A percentile compares a stretch with the other conserved stretches of the same genome.
Conservation (phyloP, 257 asterid genomes). For the Fraxinus pennsylvanica region DNA sequence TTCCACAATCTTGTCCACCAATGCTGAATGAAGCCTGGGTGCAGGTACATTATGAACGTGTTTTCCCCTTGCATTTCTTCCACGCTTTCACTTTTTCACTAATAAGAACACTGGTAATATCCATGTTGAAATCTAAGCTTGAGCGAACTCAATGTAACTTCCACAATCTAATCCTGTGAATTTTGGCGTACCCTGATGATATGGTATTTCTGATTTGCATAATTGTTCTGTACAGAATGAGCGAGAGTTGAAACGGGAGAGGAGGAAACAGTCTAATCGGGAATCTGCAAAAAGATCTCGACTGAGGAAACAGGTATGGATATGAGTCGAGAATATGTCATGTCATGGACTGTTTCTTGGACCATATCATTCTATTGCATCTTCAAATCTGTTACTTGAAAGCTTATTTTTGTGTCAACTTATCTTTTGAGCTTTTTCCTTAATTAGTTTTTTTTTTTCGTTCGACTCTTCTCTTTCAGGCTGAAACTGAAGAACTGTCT, state of each 20-base stretch:
- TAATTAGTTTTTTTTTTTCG: too few species aligned
- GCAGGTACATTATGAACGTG: constrained; percentile 50
- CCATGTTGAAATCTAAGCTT: not conserved
- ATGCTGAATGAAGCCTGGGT: constrained; percentile 57
- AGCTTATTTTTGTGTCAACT: not conserved
- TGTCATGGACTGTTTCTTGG: not conserved
- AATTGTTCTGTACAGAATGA: constrained; percentile 56
- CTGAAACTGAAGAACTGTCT: constrained; percentile 87
- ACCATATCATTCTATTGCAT: not conserved
- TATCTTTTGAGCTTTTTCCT: not conserved
- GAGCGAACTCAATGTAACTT: not conserved
- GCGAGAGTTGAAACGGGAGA: constrained; percentile 83
- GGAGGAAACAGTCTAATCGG: constrained; percentile 95
- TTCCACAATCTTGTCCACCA: constrained; percentile 33
- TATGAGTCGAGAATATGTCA: not conserved
- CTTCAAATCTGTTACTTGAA: not conserved
- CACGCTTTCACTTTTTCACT: not conserved
- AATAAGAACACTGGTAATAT: not conserved
- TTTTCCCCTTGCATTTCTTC: not conserved
- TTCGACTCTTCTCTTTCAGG: constrained; percentile 41
- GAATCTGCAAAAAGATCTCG: constrained; percentile 99
- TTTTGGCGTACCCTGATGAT: constrained; percentile 4
- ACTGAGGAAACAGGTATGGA: constrained; percentile 86
- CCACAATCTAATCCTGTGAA: not conserved
- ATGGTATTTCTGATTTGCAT: not conserved